Evolutionary conservation across 1,284 basidiomycete species (phyloP).

Genomic region (Apiotrichum veenhuisii): DNA sequence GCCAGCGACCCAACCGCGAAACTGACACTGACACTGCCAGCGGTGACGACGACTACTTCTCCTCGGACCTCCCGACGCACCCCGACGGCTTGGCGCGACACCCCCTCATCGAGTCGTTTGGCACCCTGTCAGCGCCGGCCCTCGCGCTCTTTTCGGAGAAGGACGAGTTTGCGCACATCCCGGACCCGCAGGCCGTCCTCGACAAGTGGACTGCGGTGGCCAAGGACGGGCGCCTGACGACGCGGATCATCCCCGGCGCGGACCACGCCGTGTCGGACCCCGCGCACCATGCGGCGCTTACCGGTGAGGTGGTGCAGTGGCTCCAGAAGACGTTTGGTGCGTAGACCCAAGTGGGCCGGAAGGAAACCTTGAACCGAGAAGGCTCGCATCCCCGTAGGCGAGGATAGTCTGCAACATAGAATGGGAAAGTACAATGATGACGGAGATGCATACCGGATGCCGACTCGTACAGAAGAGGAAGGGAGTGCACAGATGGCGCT

Average conservation of each 20-base stretch:
- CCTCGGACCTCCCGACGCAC: constrained; percentile 36
- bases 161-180: constrained; percentile 35
- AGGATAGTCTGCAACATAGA: too few species aligned
- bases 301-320: constrained; percentile 30
- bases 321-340: constrained; percentile 16
- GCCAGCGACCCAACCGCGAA: too few species aligned
- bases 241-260: constrained; percentile 34
- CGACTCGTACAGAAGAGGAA: too few species aligned
- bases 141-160: constrained; percentile 41
- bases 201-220: constrained; percentile 29
- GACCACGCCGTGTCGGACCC: constrained; percentile 40
- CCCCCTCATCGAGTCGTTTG: constrained; percentile 44
- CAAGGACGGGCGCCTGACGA: constrained; percentile 27
- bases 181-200: constrained; percentile 19
- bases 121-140: constrained; percentile 32
- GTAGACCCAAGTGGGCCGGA: too few species aligned
- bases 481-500: too few species aligned
- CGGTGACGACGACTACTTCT: constrained; percentile 51
- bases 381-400: too few species aligned
- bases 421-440: too few species aligned
- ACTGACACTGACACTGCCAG: constrained; percentile 26
- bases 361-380: too few species aligned
- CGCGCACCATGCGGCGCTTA: constrained; percentile 27
- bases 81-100: constrained; percentile 27
- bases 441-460: too few species aligned